Conservation (phyloP, 78 protist species). For the Dictyostelium capitatum region DNA sequence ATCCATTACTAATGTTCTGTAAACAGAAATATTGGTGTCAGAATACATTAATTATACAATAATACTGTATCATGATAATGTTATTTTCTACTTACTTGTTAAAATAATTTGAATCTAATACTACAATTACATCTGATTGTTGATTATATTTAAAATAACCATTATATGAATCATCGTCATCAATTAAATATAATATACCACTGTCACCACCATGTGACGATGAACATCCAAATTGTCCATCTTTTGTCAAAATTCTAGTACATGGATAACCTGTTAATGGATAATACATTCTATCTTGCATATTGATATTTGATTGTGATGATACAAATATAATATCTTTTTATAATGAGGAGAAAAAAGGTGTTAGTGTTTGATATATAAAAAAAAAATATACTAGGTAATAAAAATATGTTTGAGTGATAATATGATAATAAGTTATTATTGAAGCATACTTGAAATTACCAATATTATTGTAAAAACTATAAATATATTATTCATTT, state of each 20-base stretch:
- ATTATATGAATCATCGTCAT: slow-evolving; percentile 20
- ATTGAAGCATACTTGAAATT: too few relatives aligned
- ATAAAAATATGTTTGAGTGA: too few relatives aligned
- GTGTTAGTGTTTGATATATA: too few relatives aligned
- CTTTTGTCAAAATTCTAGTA: not conserved
- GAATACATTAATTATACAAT: too few relatives aligned
- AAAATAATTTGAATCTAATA: slow-evolving; percentile 60
- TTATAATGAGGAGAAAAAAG: too few relatives aligned
- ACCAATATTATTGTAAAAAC: too few relatives aligned
- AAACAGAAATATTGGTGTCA: too few relatives aligned
- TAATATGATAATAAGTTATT: too few relatives aligned
- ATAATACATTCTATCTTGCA: not conserved
- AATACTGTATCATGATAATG: not conserved
- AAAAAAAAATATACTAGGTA: too few relatives aligned
- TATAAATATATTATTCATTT: too few relatives aligned
- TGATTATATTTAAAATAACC: not conserved
- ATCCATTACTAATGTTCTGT: slow-evolving; percentile 17
- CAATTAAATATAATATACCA: slow-evolving; percentile 46
- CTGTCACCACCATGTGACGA: slow-evolving; percentile 30
- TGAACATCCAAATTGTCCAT: slow-evolving; percentile 65
- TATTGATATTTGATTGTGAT: not conserved
- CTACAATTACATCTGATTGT: not conserved
- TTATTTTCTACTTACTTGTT: slow-evolving; percentile 22
- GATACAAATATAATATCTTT: not conserved
- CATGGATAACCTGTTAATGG: slow-evolving; percentile 26